phyloP scores from a whole-genome alignment of 2,329 filamentous ascomycete species.

The Immersiporthe knoxdaviesiana region DNA sequence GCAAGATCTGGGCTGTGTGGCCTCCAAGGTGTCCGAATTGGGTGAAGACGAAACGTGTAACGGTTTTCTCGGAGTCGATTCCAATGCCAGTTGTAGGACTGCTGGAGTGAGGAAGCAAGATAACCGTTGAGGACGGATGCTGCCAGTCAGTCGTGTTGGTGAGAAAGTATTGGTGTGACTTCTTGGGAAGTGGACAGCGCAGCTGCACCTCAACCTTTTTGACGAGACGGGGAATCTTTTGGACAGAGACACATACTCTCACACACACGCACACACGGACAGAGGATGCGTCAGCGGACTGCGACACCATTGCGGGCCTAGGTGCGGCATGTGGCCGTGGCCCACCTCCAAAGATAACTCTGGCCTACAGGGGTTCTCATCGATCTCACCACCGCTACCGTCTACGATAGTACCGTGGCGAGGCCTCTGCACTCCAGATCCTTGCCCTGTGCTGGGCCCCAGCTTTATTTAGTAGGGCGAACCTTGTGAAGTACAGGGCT shows the following conservation, averaged over 20 bases:
- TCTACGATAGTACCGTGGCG: neutral
- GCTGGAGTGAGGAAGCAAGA: neutral
- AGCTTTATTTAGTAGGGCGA: neutral
- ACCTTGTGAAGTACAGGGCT: too few species aligned
- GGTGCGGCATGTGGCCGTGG: slow-evolving; percentile 4
- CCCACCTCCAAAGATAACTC: slow-evolving; percentile 3
- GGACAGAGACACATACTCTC: slow-evolving; percentile 4
- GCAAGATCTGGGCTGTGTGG: slow-evolving; percentile 22
- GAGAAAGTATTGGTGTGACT: neutral
- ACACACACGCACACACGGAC: neutral
- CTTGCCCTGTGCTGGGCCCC: neutral
- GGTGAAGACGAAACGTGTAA: neutral
- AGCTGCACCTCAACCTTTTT: slow-evolving; percentile 8
- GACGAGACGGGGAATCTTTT: slow-evolving; percentile 9
- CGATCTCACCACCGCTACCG: neutral
- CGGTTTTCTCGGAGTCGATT: neutral
- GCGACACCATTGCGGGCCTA: slow-evolving; percentile 9
- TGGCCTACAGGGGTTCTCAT: neutral
- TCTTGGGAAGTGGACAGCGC: slow-evolving; percentile 18
- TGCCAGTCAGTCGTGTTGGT: neutral
- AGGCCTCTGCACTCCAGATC: neutral
- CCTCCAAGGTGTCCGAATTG: neutral
- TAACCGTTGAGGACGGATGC: neutral
- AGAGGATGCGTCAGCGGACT: slow-evolving; percentile 12
- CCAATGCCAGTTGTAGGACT: neutral